Evolutionary conservation across 1,139 yeast species (phyloP).

Genomic region (Blastobotrys apis): DNA sequence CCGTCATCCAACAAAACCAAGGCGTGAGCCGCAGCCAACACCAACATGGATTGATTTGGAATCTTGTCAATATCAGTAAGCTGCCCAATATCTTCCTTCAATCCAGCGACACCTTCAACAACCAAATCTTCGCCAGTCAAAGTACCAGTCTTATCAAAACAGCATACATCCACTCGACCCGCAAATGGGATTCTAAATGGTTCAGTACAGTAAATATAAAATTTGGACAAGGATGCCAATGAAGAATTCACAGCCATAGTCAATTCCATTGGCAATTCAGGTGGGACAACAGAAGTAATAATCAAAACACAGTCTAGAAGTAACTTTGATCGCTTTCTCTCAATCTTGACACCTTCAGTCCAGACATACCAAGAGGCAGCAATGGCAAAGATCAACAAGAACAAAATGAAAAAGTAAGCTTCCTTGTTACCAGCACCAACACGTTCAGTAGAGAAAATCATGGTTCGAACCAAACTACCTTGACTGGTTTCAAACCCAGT

Average conservation of each 20-base stretch:
- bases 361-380: slow-evolving; percentile 98
- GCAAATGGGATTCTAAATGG: slow-evolving; percentile 98
- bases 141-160: slow-evolving; percentile 98
- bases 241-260: slow-evolving; percentile 97
- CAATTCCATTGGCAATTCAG: slow-evolving; percentile 98
- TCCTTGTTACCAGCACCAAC: slow-evolving; percentile 95
- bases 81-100: slow-evolving; percentile 49
- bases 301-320: slow-evolving; percentile 93
- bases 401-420: slow-evolving; percentile 86
- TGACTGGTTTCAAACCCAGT: slow-evolving; percentile 98
- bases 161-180: slow-evolving; percentile 96
- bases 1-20: slow-evolving; percentile 91
- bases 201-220: slow-evolving; percentile 92
- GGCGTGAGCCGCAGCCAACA: slow-evolving; percentile 95
- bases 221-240: slow-evolving; percentile 79
- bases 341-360: slow-evolving; percentile 96
- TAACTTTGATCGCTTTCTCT: slow-evolving; percentile 89
- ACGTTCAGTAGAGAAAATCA: slow-evolving; percentile 96
- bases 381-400: slow-evolving; percentile 84
- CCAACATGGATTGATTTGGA: slow-evolving; percentile 64
- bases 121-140: slow-evolving; percentile 94
- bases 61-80: slow-evolving; percentile 54
- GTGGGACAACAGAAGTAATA: slow-evolving; percentile 97
- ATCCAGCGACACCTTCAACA: slow-evolving; percentile 94
- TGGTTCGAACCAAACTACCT: slow-evolving; percentile 94